phyloP scores from a whole-genome alignment of 169 alveolate genomes.

The Cryptosporidium andersoni region DNA sequence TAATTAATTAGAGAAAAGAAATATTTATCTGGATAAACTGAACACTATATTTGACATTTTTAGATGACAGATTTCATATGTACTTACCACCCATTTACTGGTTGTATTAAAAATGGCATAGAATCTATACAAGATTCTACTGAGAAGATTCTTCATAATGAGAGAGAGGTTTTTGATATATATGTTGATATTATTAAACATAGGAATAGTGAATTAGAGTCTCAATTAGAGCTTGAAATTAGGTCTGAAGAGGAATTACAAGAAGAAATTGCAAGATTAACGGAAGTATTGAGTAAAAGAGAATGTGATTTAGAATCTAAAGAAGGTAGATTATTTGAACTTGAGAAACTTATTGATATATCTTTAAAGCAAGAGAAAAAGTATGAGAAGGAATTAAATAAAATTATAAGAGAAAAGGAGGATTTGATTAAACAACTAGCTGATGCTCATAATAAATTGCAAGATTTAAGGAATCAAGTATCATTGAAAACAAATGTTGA shows the following conservation, averaged over 20 bases:
- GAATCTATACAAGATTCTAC: conserved; percentile 35
- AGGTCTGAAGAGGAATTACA: conserved; percentile 5
- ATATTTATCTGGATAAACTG: background rate
- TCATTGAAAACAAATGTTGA: background rate
- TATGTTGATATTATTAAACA: conserved; percentile 35
- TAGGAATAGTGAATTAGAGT: conserved; percentile 3
- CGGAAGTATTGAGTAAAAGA: conserved; percentile 47
- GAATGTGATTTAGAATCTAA: conserved; percentile 53
- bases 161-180: conserved; percentile 29
- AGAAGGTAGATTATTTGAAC: conserved; percentile 41
- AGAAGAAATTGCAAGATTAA: conserved; percentile 47
- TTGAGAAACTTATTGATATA: conserved; percentile 10
- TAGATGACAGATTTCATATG: background rate
- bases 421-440: conserved; percentile 7
- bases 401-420: conserved; percentile 15
- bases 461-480: conserved; percentile 1
- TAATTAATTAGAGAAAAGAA: background rate
- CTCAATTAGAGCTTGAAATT: conserved; percentile 11
- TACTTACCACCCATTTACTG: conserved; percentile 1
- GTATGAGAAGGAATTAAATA: conserved; percentile 20
- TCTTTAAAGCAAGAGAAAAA: background rate
- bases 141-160: conserved; percentile 33
- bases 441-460: conserved; percentile 5
- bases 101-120: conserved; percentile 7
- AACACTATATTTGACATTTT: too few species aligned